phyloP scores from a whole-genome alignment of 2,329 filamentous ascomycete species.

The Ophiostoma perfectum region DNA sequence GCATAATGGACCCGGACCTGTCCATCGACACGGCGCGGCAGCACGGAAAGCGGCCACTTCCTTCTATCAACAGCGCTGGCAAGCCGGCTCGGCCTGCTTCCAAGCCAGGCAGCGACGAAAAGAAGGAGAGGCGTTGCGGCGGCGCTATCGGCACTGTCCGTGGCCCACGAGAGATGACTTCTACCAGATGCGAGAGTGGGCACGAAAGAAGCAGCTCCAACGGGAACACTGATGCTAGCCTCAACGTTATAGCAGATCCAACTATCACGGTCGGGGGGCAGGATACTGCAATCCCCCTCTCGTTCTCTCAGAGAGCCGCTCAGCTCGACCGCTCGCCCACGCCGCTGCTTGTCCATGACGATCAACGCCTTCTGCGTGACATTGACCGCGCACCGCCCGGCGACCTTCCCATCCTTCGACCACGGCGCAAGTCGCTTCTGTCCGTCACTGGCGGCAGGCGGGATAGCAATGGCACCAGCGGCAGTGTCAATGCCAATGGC shows the following conservation, averaged over 20 bases:
- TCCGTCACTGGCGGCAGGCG: neutral
- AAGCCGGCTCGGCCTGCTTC: neutral
- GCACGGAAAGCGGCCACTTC: neutral
- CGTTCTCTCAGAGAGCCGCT: constrained; percentile 23
- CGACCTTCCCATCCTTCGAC: constrained; percentile 32
- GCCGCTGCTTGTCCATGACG: constrained; percentile 35
- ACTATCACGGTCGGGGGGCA: neutral
- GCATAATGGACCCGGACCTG: neutral
- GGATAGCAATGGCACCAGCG: neutral
- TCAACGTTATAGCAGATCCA: neutral
- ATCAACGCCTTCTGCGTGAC: constrained; percentile 35
- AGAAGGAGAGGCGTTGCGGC: neutral
- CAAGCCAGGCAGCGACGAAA: neutral
- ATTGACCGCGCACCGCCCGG: constrained; percentile 40
- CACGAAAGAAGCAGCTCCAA: neutral
- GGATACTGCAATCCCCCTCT: constrained; percentile 10
- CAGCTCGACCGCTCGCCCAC: constrained; percentile 22
- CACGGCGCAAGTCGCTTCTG: constrained; percentile 28
- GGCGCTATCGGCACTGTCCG: neutral
- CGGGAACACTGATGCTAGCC: neutral
- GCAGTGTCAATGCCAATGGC: neutral
- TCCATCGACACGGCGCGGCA: neutral
- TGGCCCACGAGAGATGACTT: neutral
- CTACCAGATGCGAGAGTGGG: neutral
- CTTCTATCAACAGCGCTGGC: neutral